These are phyloP conservation scores for Gracilaria gracilis DNA, from an alignment of 23 red algal species.

Conservation along the genomic window DNA sequence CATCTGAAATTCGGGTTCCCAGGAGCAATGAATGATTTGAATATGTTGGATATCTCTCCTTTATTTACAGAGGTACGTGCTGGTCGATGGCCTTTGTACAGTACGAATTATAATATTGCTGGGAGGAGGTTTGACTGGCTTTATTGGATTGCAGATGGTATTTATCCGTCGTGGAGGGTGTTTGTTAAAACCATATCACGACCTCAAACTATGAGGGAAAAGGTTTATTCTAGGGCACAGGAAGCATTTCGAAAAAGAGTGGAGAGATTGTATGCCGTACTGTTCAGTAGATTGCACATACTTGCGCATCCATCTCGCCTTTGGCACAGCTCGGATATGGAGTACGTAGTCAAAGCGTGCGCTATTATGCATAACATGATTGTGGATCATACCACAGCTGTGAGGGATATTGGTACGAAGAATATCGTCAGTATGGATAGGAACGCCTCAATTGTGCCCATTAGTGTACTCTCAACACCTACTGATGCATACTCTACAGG, in stretches of 20 bases:
- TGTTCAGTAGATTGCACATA: constrained; percentile 33
- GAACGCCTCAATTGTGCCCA: too few species aligned
- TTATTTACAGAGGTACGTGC: not conserved
- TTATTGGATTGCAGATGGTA: constrained; percentile 32
- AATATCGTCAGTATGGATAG: too few species aligned
- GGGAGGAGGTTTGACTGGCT: constrained; percentile 9
- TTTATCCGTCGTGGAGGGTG: too few species aligned
- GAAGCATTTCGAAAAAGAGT: constrained; percentile 23
- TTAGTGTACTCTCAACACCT: too few species aligned
- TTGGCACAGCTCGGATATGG: too few species aligned
- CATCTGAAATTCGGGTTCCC: constrained; percentile 28
- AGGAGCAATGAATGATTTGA: constrained; percentile 36
- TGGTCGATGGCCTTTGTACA: constrained; percentile 26
- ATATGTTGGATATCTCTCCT: constrained; percentile 11
- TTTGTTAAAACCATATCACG: constrained; percentile 12
- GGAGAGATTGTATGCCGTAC: constrained; percentile 17
- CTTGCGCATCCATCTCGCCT: not conserved
- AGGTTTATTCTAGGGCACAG: constrained; percentile 11
- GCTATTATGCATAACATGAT: too few species aligned
- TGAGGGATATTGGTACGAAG: too few species aligned
- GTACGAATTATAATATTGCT: not conserved
- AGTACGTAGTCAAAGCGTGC: too few species aligned
- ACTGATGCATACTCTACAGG: too few species aligned
- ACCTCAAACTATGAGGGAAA: constrained; percentile 41
- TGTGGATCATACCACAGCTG: too few species aligned